Base-by-base conservation (phyloP, 495 filamentous ascomycete genomes). In the Recurvomyces mirabilis region DNA sequence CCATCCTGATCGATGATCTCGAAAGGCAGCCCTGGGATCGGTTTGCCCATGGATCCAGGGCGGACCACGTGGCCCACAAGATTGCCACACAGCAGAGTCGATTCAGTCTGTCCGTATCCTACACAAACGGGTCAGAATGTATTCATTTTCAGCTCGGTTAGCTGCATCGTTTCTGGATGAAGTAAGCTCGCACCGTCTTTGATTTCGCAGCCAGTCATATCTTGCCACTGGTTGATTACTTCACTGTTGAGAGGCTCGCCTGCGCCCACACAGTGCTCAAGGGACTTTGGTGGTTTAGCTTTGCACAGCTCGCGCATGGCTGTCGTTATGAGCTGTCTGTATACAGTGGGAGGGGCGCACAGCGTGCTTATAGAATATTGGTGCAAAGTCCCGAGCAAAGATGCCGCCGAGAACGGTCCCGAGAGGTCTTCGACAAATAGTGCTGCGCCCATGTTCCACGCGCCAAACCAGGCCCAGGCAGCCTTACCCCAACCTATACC, bases 401-500 rank as follows among this genome's bases (percentile, higher is more conserved):
- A 9, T 13, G 26, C 38, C 3, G 35, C 15, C 22, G 19, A 38
- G 42, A 55, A 55, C 6, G 52, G 15, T 22, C 42, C 19, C 13
- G 48, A 21, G 32, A 47, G 42, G 32, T 55, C 52, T 21, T 55
- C 41, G 21, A 52, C 40, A 43, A 55, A 55, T 7, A 55, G 48
- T 3, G 29, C 42, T 12, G 52, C 52, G 10, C 52, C 52, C 25
- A 41, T 47, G 22, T 55, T 55, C 52, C 52, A 55, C 6, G 48
- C 31, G 0, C 25, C 52, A 38, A 55, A 52, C 26, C 41, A 55
- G 10, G 52, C 52, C 52, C 52, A 55, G 9, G 52, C 52, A 6
- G 52, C 52, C 43, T 55, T 55, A 6, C 48, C 52, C 52, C 52
- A 55, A 14, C 49, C n/a, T n/a, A n/a, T n/a, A n/a, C n/a, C n/a